A percentile compares a stretch with the other conserved stretches of the same genome.
Evolutionary conservation across 345 rosid species (phyloP).

Genomic region (Hibiscus tridactylites): DNA sequence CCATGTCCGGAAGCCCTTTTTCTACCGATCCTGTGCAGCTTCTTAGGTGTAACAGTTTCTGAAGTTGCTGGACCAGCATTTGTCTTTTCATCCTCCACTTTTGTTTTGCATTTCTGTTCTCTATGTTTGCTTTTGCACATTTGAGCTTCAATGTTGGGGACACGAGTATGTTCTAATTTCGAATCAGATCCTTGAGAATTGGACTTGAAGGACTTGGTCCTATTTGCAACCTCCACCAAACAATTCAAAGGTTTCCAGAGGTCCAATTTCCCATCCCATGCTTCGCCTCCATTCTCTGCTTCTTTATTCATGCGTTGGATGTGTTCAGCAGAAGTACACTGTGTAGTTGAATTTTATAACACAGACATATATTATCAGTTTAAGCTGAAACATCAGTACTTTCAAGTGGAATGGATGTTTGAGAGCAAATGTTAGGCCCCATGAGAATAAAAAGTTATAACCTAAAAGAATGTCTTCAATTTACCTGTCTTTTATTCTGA

Average conservation of each 20-base stretch:
- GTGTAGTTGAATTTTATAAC: constrained; percentile 14
- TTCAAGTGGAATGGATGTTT: neutral
- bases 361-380: neutral
- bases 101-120: constrained; percentile 42
- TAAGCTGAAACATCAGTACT: neutral
- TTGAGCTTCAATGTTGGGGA: constrained; percentile 30
- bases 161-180: constrained; percentile 29
- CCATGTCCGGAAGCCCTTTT: constrained; percentile 42
- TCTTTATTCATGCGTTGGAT: constrained; percentile 27
- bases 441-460: neutral
- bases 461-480: constrained; percentile 13
- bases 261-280: constrained; percentile 60
- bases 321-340: constrained; percentile 61
- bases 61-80: constrained; percentile 41
- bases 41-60: constrained; percentile 51
- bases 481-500: constrained; percentile 65
- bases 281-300: constrained; percentile 36
- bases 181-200: constrained; percentile 47
- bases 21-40: constrained; percentile 45
- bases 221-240: constrained; percentile 93
- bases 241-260: constrained; percentile 88
- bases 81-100: constrained; percentile 39
- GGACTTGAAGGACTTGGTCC: constrained; percentile 66
- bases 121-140: constrained; percentile 39
- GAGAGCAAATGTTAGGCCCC: neutral